Evolutionary conservation across 179 eudicot species (phyloP), one percentile per base, ranked within the genome.

Genomic region (Vitellaria paradoxa): DNA sequence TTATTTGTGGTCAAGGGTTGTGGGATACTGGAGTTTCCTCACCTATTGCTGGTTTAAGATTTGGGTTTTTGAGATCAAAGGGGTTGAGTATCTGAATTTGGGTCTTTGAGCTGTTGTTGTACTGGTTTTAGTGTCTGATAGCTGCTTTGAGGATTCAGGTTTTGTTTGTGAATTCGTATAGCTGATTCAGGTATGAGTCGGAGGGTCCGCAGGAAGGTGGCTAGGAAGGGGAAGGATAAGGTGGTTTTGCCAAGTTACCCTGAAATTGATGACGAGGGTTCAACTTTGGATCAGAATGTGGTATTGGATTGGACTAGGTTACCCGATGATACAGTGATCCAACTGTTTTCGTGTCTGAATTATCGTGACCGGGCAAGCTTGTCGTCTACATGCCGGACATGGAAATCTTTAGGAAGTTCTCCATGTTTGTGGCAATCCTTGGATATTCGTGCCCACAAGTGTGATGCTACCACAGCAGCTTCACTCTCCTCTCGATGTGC

Each of bases 311-410:
- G 99, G 99, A 92, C 96, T 15, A 84, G 78, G 20, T 81, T 96
- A 47, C 99, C 99, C 0, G 92, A 96, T 78, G 99, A 96, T 74
- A 93, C 98, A 15, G 92, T 91, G 21, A 81, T 96, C 77, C 98
- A 96, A 79, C 86, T 96, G 1, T 96, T 96, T 74, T 85, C 97
- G 14, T 86, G 85, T 78, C 81, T 96, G 37, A 96, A 89, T 82
- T 87, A 94, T 79, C 91, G 99, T 9, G 99, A 94, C 86, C 88
- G 96, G 17, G 98, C 99, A 3, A 88, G 89, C 73, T 77, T 96
- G 45, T 79, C 98, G 8, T 91, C 98, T 45, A 88, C 93, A 14
- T 96, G 99, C 49, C 77, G 82, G 10, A 83, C 92, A 8, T 92
- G 98, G 97, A 81, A 93, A 59, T 57, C 52, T 68, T 83, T 96